Conservation (phyloP, 2,329 filamentous ascomycete species). For the Gremmenia infestans region DNA sequence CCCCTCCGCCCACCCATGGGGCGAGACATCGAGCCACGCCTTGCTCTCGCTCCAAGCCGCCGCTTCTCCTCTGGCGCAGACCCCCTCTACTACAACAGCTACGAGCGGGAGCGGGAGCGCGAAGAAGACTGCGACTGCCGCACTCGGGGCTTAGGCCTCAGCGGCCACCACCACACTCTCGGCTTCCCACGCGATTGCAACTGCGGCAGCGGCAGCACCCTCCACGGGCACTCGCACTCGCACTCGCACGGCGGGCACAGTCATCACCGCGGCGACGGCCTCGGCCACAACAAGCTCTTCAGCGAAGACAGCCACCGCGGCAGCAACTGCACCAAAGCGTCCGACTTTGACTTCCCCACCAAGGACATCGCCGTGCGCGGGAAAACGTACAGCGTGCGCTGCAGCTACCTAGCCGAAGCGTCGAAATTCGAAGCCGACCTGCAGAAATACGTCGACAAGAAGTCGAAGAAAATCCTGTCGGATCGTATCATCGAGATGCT, state of each 20-base stretch:
- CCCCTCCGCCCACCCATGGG: background rate
- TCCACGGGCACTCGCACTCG: background rate
- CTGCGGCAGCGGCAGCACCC: background rate
- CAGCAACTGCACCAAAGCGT: background rate
- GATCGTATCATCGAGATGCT: constrained; percentile 20
- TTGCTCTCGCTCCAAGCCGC: background rate
- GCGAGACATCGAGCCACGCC: background rate
- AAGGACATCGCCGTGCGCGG: constrained; percentile 26
- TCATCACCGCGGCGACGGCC: background rate
- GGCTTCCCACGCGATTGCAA: background rate
- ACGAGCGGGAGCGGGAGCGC: background rate
- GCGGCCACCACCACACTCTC: background rate
- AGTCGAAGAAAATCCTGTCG: constrained; percentile 22
- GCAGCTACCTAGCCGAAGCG: constrained; percentile 21
- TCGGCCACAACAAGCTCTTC: background rate
- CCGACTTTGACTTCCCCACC: constrained; percentile 18
- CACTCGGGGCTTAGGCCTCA: background rate
- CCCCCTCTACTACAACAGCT: background rate
- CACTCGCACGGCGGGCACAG: background rate
- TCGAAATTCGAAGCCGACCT: constrained; percentile 26
- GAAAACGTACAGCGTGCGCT: constrained; percentile 20
- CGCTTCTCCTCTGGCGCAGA: background rate
- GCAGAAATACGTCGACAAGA: constrained; percentile 23
- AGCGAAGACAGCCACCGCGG: background rate
- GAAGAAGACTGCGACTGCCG: background rate